phyloP scores from a whole-genome alignment of 768 basidiomycete genomes.

The Lepiota subincarnata region DNA sequence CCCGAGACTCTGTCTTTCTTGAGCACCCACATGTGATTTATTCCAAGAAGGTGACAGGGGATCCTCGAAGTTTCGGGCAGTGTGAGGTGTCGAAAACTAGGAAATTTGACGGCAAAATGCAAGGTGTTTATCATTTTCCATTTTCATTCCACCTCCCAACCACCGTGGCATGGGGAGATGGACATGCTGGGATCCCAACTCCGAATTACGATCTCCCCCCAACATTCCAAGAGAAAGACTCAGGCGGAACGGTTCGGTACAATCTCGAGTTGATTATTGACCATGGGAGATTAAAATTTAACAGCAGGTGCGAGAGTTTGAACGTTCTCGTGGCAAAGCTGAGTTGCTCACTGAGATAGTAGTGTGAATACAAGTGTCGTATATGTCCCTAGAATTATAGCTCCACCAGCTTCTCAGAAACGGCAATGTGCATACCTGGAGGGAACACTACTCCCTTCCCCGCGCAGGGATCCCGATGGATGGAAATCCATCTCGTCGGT shows the following conservation, averaged over 20 bases:
- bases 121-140: not conserved
- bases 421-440: not conserved
- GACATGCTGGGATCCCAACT: not conserved
- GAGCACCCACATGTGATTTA: not conserved
- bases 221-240: not conserved
- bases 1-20: not conserved
- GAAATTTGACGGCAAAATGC: not conserved
- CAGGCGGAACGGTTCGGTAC: not conserved
- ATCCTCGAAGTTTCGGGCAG: not conserved
- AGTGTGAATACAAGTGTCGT: not conserved
- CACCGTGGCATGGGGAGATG: not conserved
- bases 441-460: not conserved
- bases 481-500: not conserved
- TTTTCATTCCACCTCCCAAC: not conserved
- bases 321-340: too few relatives aligned
- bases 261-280: not conserved
- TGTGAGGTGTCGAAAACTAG: not conserved
- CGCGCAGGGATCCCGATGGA: not conserved
- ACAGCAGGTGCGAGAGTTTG: not conserved
- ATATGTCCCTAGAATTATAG: not conserved
- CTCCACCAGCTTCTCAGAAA: constrained; percentile 3
- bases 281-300: not conserved
- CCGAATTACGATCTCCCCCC: not conserved
- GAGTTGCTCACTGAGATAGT: not conserved
- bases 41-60: not conserved